Base-by-base conservation (phyloP, 1,284 basidiomycete genomes). In the Puccinia coronata region DNA sequence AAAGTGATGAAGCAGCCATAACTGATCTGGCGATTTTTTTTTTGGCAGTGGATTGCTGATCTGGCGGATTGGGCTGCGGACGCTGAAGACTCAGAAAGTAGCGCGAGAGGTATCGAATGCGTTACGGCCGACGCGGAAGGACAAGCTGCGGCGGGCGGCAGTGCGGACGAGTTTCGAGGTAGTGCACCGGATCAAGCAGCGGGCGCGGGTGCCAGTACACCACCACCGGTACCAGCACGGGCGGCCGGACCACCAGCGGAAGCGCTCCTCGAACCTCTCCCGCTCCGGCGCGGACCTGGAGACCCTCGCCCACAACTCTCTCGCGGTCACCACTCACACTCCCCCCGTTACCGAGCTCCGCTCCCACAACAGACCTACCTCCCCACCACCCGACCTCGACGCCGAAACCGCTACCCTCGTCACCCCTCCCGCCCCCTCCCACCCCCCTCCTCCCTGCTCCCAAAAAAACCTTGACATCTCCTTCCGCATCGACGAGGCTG, bases 271-370 rank as follows among this genome's bases (percentile, higher is more conserved):
- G n/a, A 83, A 84, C 2, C 80, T 85, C 25, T 84, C 85, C 76
- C 82, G 85, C 61, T 82, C 82, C 47, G 72, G 71, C 47, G 83
- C 83, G 82, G 85, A 85, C 41, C 43, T 16, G 6, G n/a, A n/a
- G 83, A 85, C 82, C 83, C 84, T 25, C 84, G 84, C 71, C 82
- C n/a, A n/a, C 85, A 51, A 83, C 83, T 36, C 83, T 85, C 23
- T 80, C 82, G 36, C 85, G 84, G 85, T 85, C n/a, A 73, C 84
- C 82, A 41, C 23, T 8, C 28, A 63, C 43, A 53, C 18, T 3
- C 11, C 59, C 16, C n/a, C 20, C 11, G 8, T 4, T 20, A 6
- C 20, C 11, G 8, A 28, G 23, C 59, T 61, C 59, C 11, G 4
- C 59, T 4, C 16, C n/a, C 31, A n/a, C n/a, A n/a, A n/a, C 16